A percentile compares a stretch with the other conserved stretches of the same genome.
Evolutionary conservation across 2,329 filamentous ascomycete species (phyloP).

Genomic region (Intubia oerlemansii): DNA sequence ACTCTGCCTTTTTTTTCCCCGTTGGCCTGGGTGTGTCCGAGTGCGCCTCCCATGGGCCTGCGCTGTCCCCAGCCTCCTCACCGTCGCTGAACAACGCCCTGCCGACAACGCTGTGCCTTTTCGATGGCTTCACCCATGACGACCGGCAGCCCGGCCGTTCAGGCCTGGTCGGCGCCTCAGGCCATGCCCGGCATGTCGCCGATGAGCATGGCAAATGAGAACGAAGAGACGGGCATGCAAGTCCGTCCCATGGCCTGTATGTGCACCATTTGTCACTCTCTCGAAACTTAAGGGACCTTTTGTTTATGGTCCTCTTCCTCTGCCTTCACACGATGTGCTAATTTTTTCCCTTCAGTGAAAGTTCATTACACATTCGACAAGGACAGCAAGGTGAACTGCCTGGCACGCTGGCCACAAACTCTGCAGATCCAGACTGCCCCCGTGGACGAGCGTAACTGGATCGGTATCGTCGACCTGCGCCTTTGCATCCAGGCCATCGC

Average conservation of each 20-base stretch:
- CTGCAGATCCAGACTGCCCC: constrained; percentile 62
- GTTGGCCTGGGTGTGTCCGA: neutral
- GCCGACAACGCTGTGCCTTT: too few species aligned
- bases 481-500: constrained; percentile 69
- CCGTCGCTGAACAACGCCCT: too few species aligned
- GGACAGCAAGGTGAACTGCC: constrained; percentile 69
- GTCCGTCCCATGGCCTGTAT: constrained; percentile 15
- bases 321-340: neutral
- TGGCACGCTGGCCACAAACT: constrained; percentile 65
- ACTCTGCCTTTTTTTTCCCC: neutral
- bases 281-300: neutral
- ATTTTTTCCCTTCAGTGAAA: constrained; percentile 57
- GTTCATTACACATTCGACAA: constrained; percentile 92
- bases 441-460: constrained; percentile 58
- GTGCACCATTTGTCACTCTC: constrained; percentile 3
- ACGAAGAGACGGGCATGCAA: constrained; percentile 13
- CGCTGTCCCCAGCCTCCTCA: neutral
- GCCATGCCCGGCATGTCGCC: too few species aligned
- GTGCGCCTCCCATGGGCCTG: constrained; percentile 1
- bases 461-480: constrained; percentile 74
- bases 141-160: constrained; percentile 4
- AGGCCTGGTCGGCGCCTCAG: constrained; percentile 2
- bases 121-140: constrained; percentile 8
- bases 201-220: too few species aligned
- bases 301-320: neutral